Evolutionary conservation across 2,329 filamentous ascomycete species (phyloP), one percentile per base, ranked within the genome.

Genomic region (Neopestalotiopsis sp.): DNA sequence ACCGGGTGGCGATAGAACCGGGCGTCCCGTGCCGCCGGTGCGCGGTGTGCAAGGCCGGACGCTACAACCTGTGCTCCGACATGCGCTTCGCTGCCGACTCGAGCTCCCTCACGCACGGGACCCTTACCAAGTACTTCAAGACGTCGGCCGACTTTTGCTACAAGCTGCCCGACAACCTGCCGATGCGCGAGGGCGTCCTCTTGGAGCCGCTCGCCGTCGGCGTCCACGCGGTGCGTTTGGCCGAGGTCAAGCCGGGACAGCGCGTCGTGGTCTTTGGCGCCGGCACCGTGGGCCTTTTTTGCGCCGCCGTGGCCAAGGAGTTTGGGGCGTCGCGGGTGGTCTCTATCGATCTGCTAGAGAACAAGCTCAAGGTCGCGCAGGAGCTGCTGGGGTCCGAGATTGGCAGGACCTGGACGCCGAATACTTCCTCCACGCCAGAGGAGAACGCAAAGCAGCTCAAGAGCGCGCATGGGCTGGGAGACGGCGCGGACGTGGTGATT

Each of bases 71-170:
- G 24, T 98, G 95, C 81, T 87, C 89, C 4, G 87, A 92, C 67
- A 97, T 98, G 94, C 84, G 83, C 28, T 98, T 98, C 78, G 95
- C 95, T 32, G 95, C 95, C 1, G 45, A 53, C 17, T 53, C 45
- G 17, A 98, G 95, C 17, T 96, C 95, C n/a, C 95, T 95, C 2
- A 91, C 92, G 78, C 91, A 98, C 79, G 95, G 95, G 61, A 98
- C 95, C 0, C 84, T 98, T 66, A 92, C 94, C 0, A 93, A 94
- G 67, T 97, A 95, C 85, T 98, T 95, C 86, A 77, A 85, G 13
- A 86, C 95, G 6, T 94, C 95, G 1, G 89, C 92, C 74, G 95
- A 98, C 80, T 97, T 97, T 79, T 97, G 94, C 87, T 97, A 95
- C 83, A 94, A 94, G 84, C 88, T 98, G 5, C 94, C 95, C 1